Base-by-base conservation (phyloP, 345 rosid species). In the Brassica carinata region DNA sequence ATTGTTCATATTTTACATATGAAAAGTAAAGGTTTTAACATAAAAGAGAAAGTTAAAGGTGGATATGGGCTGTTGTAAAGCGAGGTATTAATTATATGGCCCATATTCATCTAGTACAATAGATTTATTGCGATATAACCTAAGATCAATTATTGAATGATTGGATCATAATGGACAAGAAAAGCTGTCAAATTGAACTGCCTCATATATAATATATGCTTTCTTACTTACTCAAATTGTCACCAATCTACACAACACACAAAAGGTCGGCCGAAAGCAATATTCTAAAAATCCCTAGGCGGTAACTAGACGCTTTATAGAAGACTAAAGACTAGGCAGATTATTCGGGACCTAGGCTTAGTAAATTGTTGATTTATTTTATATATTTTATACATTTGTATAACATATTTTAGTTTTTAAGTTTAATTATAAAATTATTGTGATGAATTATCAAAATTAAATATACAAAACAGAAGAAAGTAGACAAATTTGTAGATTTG, bases 111-210 rank as follows among this genome's bases (percentile, higher is more conserved):
- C 55, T 2, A 64, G 66, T 34, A 58, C 69, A 4, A 27, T 5
- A 51, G 57, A 64, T 65, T 71, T 78, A 78, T 72, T 79, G 73
- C 68, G 63, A 19, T 73, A 72, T 73, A 73, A 72, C 82, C 43
- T 72, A 79, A 57, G 82, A 40, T 79, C 73, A 72, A 79, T 79
- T 73, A 79, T 73, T 72, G 73, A 79, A 73, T 79, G 73, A 73
- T 73, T 79, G 77, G 77, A 58, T 59, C 45, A 73, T 79, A 79
- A 79, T 73, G 77, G 77, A 79, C 17, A 67, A 38, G 51, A 66
- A 79, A 79, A 79, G 77, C 77, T 79, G 82, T 72, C 73, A 33
- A 57, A 66, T 2, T 71, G 40, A 78, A 64, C 27, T 63, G 57
- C 71, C 51, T 31, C 55, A 77, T 63, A 48, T 77, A 69, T 43